Percentiles rank a stretch among this genome's conserved stretches.
Evolutionary conservation across 106 monocot species (phyloP).

Genomic region (Dioscorea dumetorum): DNA sequence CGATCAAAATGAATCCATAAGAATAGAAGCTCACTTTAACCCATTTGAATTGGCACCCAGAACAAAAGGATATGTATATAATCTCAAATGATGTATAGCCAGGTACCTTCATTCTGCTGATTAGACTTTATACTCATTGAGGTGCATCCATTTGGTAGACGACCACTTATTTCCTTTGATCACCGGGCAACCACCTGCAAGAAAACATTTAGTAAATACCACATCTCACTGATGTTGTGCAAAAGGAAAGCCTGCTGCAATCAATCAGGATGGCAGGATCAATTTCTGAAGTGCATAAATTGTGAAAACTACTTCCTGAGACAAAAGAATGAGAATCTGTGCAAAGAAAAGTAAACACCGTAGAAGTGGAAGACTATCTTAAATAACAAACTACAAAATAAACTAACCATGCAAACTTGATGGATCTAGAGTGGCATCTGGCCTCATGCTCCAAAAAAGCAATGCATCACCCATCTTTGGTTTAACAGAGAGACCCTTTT

Average conservation of each 20-base stretch:
- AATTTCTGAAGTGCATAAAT: not conserved
- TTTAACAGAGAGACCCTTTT: constrained; percentile 44
- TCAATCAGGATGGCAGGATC: too few species aligned
- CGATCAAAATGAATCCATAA: too few species aligned
- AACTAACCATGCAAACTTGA: constrained; percentile 51
- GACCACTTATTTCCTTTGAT: constrained; percentile 51
- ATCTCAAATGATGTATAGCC: too few species aligned
- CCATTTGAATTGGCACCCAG: too few species aligned
- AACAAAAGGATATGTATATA: too few species aligned
- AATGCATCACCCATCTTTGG: constrained; percentile 62
- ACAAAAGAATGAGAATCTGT: not conserved
- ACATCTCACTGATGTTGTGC: not conserved
- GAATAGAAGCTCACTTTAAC: too few species aligned
- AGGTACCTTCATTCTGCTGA: constrained; percentile 1
- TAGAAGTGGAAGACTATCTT: too few species aligned
- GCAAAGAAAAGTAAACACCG: not conserved
- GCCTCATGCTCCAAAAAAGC: constrained; percentile 67
- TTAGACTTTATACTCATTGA: constrained; percentile 42
- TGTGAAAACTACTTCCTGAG: not conserved
- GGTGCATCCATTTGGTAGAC: constrained; percentile 45
- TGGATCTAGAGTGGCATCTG: constrained; percentile 53
- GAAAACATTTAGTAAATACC: not conserved
- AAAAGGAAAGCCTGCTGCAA: not conserved
- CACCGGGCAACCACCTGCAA: constrained; percentile 38
- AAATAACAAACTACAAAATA: not conserved